A percentile compares a stretch with the other conserved stretches of the same genome.
Conservation (phyloP, 2,329 filamentous ascomycete species). For the Chrysoporthe puriensis region DNA sequence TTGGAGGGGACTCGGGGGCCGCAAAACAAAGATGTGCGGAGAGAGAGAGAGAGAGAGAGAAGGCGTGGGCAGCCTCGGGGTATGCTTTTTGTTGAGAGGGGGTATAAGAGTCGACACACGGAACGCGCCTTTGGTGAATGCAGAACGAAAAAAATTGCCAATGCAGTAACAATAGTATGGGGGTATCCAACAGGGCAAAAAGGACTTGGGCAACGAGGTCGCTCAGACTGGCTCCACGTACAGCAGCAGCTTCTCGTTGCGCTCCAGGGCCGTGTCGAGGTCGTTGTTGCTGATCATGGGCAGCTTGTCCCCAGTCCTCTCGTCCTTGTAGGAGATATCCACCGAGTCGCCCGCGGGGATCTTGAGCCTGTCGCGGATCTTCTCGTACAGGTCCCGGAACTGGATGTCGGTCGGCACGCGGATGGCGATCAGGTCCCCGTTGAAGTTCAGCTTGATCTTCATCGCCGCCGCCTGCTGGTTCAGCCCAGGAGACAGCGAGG, state of each 20-base stretch:
- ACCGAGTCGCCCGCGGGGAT: conserved; percentile 71
- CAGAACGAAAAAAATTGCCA: conserved; percentile 3
- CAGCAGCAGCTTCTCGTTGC: conserved; percentile 86
- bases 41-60: no score
- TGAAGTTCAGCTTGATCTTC: conserved; percentile 95
- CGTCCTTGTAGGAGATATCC: conserved; percentile 84
- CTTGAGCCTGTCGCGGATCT: conserved; percentile 83
- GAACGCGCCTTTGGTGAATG: conserved; percentile 8
- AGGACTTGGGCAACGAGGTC: neutral
- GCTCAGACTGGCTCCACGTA: conserved; percentile 62
- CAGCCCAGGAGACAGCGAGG: conserved; percentile 57
- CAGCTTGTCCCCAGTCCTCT: conserved; percentile 74
- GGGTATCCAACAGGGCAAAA: conserved; percentile 18
- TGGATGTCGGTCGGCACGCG: conserved; percentile 81
- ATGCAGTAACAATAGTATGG: neutral
- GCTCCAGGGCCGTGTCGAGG: conserved; percentile 75
- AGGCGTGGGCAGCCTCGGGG: neutral
- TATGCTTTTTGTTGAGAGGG: conserved; percentile 9
- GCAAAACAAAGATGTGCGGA: neutral
- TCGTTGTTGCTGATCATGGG: conserved; percentile 80
- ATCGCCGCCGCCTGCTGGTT: conserved; percentile 60
- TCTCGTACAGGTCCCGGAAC: conserved; percentile 78
- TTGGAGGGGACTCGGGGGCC: neutral
- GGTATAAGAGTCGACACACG: conserved; percentile 1
- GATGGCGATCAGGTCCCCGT: conserved; percentile 89